A percentile compares a stretch with the other conserved stretches of the same genome.
Conservation (phyloP, 2,329 filamentous ascomycete genomes). For the Cercospora berteroae region DNA sequence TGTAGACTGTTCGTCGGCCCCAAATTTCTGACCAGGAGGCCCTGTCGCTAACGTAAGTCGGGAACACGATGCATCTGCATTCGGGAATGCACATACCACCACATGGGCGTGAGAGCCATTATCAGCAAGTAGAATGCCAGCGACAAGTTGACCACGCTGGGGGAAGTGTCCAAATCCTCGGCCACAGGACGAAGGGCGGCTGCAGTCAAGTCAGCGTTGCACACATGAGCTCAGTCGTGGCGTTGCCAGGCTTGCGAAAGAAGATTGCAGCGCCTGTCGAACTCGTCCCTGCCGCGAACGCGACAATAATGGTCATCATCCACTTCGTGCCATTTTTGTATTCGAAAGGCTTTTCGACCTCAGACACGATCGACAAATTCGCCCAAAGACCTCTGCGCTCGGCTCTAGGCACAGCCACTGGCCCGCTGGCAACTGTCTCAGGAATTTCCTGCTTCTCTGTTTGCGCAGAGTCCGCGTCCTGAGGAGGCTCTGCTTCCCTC, state of each 20-base stretch:
- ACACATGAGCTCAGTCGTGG: background rate
- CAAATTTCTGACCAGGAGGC: background rate
- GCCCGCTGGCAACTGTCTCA: background rate
- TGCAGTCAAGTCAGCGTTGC: background rate
- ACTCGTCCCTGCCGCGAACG: background rate
- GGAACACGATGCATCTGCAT: slow-evolving; percentile 46
- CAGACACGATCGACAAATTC: background rate
- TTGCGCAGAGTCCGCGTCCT: background rate
- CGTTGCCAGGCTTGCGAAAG: background rate
- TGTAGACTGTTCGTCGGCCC: slow-evolving; percentile 74
- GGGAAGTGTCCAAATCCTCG: slow-evolving; percentile 58
- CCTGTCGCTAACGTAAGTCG: background rate
- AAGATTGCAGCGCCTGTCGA: background rate
- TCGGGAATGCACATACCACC: slow-evolving; percentile 55
- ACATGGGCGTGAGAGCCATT: slow-evolving; percentile 76
- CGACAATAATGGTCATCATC: background rate
- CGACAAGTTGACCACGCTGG: slow-evolving; percentile 69
- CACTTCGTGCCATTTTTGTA: background rate
- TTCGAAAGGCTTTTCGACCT: background rate
- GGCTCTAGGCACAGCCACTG: background rate
- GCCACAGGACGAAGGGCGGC: slow-evolving; percentile 62
- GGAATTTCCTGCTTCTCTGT: background rate
- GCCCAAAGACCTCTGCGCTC: background rate
- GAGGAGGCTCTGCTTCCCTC: background rate
- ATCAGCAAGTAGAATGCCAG: slow-evolving; percentile 77